A percentile compares a stretch with the other conserved stretches of the same genome.
phyloP scores from a whole-genome alignment of 345 rosid species.

The Draba incana region DNA sequence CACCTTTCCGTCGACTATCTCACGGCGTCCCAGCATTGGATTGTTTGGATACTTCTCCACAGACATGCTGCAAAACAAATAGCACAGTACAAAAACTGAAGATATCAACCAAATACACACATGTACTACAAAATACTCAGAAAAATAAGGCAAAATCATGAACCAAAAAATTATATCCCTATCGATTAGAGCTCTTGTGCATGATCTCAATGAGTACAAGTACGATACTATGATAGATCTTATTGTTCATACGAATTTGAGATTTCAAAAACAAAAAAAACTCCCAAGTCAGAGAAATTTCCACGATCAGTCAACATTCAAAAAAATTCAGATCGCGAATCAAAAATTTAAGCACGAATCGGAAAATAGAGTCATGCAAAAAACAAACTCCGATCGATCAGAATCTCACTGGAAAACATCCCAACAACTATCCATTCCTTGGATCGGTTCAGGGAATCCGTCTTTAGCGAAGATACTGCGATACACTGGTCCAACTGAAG shows the following conservation, averaged over 20 bases:
- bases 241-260: neutral
- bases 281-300: conserved; percentile 24
- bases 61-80: conserved; percentile 51
- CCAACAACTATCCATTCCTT: conserved; percentile 88
- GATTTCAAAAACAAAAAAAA: neutral
- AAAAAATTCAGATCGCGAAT: conserved; percentile 2
- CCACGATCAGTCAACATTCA: conserved; percentile 34
- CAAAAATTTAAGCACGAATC: neutral
- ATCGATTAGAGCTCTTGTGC: neutral
- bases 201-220: no score
- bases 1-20: conserved; percentile 72
- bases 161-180: neutral
- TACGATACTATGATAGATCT: no score
- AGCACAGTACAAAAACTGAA: no score
- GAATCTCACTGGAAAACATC: conserved; percentile 76
- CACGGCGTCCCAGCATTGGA: conserved; percentile 76
- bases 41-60: conserved; percentile 71
- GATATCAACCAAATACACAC: conserved; percentile 13
- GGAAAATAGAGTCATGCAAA: conserved; percentile 2
- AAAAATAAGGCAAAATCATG: neutral
- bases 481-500: conserved; percentile 77
- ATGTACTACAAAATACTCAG: neutral
- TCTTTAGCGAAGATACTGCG: conserved; percentile 74
- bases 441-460: conserved; percentile 73
- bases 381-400: neutral